These are phyloP conservation scores for Coccomyxa sp. DNA, from an alignment of 139 green algal species.

Conservation along the genomic window DNA sequence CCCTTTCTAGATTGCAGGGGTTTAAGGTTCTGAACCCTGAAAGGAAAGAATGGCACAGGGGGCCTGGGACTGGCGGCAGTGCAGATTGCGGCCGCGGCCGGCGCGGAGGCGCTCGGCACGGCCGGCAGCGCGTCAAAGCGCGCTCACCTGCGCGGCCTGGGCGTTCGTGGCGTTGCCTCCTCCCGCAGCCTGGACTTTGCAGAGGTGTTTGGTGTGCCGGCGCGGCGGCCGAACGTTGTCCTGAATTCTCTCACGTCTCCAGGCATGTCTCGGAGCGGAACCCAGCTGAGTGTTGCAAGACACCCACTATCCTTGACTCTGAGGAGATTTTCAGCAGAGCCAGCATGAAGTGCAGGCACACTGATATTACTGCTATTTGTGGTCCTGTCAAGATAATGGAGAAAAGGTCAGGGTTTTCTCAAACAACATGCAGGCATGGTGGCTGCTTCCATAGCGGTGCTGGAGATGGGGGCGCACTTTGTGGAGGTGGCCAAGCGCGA, in stretches of 20 bases:
- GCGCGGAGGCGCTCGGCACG: slow-evolving; percentile 52
- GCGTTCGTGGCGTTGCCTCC: slow-evolving; percentile 32
- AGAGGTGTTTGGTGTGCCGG: slow-evolving; percentile 23
- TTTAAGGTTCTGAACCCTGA: too few species aligned
- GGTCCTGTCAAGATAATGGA: too few species aligned
- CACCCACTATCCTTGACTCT: too few species aligned
- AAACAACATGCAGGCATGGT: slow-evolving; percentile 58
- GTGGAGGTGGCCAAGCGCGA: slow-evolving; percentile 89
- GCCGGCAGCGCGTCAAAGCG: slow-evolving; percentile 70
- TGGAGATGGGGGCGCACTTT: slow-evolving; percentile 51
- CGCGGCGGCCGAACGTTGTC: slow-evolving; percentile 19
- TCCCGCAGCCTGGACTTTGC: slow-evolving; percentile 63
- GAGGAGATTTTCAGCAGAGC: too few species aligned
- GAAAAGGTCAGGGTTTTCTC: too few species aligned
- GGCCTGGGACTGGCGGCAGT: slow-evolving; percentile 64
- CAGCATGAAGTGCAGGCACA: too few species aligned
- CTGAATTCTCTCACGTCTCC: slow-evolving; percentile 83
- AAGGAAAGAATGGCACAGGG: too few species aligned
- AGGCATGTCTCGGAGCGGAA: slow-evolving; percentile 17
- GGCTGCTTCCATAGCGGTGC: slow-evolving; percentile 52
- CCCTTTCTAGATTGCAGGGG: too few species aligned
- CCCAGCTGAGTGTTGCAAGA: too few species aligned
- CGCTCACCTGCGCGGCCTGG: slow-evolving; percentile 44
- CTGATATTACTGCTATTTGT: too few species aligned
- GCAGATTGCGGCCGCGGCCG: slow-evolving; percentile 39